These are phyloP conservation scores for Fonsecaea multimorphosa DNA, from an alignment of 2,329 filamentous ascomycete species.

Conservation along the genomic window DNA sequence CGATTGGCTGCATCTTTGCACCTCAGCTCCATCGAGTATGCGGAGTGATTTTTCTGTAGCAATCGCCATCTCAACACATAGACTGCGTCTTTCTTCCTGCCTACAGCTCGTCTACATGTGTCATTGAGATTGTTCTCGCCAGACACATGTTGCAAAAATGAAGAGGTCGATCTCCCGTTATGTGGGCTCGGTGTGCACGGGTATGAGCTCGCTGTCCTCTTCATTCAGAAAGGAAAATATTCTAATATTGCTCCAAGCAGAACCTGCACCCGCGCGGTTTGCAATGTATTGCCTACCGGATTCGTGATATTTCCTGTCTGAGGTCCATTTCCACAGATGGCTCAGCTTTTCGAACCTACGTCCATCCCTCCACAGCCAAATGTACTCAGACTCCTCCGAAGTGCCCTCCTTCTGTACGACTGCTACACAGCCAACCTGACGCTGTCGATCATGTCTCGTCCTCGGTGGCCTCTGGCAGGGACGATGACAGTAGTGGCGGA, in stretches of 20 bases:
- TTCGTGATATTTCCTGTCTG: background rate
- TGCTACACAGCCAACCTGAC: background rate
- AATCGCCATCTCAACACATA: background rate
- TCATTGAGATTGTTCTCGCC: constrained; percentile 1
- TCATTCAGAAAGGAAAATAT: background rate
- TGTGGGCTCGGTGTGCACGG: constrained; percentile 21
- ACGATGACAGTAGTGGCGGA: background rate
- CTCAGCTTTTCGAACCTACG: background rate
- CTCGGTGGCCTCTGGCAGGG: background rate
- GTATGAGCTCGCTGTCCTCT: constrained; percentile 3
- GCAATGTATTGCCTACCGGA: background rate
- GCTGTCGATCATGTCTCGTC: constrained; percentile 1
- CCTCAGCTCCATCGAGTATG: background rate
- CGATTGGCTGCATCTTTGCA: background rate
- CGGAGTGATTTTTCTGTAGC: background rate
- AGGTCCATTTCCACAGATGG: background rate
- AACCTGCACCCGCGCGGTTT: constrained; percentile 14
- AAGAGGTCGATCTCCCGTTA: constrained; percentile 11
- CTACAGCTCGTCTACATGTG: background rate
- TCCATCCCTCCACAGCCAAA: background rate
- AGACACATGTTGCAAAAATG: constrained; percentile 25
- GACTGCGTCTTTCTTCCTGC: background rate
- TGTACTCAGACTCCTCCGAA: background rate
- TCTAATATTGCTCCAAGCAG: constrained; percentile 11
- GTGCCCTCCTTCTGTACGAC: background rate